Base-by-base conservation (phyloP, 2,329 filamentous ascomycete species). In the Paecilomyces niveus region DNA sequence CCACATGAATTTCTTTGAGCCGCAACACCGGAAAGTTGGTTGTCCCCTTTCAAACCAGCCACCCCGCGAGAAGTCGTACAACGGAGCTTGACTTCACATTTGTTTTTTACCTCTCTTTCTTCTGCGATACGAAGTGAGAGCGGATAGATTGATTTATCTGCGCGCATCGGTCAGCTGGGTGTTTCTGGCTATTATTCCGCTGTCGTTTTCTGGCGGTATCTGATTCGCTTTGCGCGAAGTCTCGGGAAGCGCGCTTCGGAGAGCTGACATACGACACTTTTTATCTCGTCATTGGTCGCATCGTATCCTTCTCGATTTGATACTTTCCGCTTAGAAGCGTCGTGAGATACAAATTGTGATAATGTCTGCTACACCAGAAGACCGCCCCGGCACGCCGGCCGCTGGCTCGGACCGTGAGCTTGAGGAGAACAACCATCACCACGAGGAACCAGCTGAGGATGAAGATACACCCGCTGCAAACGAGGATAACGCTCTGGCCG, bases 321-420 rank as follows among this genome's bases (percentile, higher is more conserved):
- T 29, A 13, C 15, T 54, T 15, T 54, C 39, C 22, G 18, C 13
- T 26, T n/a, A 22, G 7, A 18, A 53, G 3, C 15, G 9, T 56
- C 11, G 29, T 31, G 39, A 53, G 45, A 21, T 54, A 9, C 10
- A 50, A 52, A 26, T 29, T 54, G 24, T 22, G 58, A 66, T 51
- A 18, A 76, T 77, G 74, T 76, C 74, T 31, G 72, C 70, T 32
- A 74, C 74, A 35, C 74, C 73, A 9, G 73, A 75, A 55, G 61
- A 61, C 31, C 66, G 68, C 24, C 57, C 63, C 31, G 64, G 55
- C 39, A 63, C 66, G 9, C 63, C 64, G 18, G 64, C 60, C 26
- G 66, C 67, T 10, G 26, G 26, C 26, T 29, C 26, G 26, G 26
- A 29, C 26, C 26, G 7, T 29, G 26, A 29, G 26, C 26, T 6